Base-by-base conservation (phyloP, 371 early-diverging fungal genomes). In the Mucor ambiguus region DNA sequence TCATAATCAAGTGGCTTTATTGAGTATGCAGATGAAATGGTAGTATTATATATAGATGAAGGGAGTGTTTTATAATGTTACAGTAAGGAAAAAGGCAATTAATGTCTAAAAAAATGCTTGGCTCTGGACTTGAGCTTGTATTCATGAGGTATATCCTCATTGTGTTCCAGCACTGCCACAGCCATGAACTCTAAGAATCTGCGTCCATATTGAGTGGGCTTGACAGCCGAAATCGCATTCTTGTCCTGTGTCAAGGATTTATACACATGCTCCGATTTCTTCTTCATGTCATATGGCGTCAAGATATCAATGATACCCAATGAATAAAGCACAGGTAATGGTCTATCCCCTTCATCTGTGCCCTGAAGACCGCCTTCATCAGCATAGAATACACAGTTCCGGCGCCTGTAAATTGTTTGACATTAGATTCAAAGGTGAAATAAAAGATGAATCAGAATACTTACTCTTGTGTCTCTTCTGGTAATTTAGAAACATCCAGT, bases 261-360 rank as follows among this genome's bases (percentile, higher is more conserved):
- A 86, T 90, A 94, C 18, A 90, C 79, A 67, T 93, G 93, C 75
- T 98, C 99, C 20, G 92, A 70, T 72, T 91, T 90, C 85, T 98
- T 98, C 68, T 86, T 83, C 41, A 88, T 77, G 71, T 93, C 93
- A 80, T 97, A 98, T 2, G 95, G 93, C n/a, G 99, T 98, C 60
- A 98, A 85, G 61, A 98, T 98, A 75, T 98, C 99, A 65, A 98
- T 98, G 70, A 98, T 92, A 28, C 98, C 98, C 69, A 98, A 77
- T 63, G 93, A 97, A 80, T 98, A 98, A 9, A 98, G 80, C 38
- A 90, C 86, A 38, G 87, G 77, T 8, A 87, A 77, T 8, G 90
- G 87, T 28, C 82, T 77, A 71, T 95, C 87, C 32, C 74, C 26
- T 54, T 87, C 89, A 71, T 94, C 93, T 3, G 97, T 93, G 18